Percentiles rank a stretch among this genome's conserved stretches.
These are phyloP conservation scores for Blastocladiella emersonii DNA, from an alignment of 371 early-diverging fungal genomes.

Conservation along the genomic window DNA sequence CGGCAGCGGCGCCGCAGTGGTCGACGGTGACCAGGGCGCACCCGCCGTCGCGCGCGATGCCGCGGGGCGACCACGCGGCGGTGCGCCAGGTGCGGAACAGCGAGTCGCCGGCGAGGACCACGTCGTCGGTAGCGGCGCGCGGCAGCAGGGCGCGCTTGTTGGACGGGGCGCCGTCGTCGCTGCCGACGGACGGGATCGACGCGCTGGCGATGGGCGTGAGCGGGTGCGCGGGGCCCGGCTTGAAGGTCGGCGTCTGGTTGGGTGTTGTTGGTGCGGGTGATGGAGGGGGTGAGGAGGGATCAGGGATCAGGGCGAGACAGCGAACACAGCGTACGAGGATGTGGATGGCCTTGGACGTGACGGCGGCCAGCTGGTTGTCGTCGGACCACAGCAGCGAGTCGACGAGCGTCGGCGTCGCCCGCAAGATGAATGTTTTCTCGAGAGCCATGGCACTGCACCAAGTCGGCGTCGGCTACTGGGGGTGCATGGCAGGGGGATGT, in stretches of 20 bases:
- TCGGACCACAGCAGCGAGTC: neutral
- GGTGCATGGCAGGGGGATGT: too few species aligned
- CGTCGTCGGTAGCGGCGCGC: too few species aligned
- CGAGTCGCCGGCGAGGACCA: too few species aligned
- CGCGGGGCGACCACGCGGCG: too few species aligned
- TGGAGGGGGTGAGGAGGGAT: too few species aligned
- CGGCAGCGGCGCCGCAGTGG: too few species aligned
- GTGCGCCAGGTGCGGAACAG: too few species aligned
- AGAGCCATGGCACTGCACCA: too few species aligned
- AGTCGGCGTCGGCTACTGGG: too few species aligned
- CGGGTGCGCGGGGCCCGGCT: neutral
- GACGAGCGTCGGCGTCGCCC: neutral
- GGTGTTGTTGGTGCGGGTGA: too few species aligned
- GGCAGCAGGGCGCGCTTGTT: too few species aligned
- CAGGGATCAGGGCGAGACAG: too few species aligned
- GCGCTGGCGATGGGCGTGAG: neutral
- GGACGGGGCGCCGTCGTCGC: neutral
- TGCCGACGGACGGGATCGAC: neutral
- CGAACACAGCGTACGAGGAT: neutral
- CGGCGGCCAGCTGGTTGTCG: neutral
- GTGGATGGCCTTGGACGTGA: neutral
- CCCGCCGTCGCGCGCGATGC: neutral
- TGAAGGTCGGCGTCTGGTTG: neutral
- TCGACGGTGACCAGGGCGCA: neutral
- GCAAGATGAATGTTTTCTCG: neutral